These are phyloP conservation scores for Salix suchowensis DNA, from an alignment of 345 rosid species.

Conservation along the genomic window DNA sequence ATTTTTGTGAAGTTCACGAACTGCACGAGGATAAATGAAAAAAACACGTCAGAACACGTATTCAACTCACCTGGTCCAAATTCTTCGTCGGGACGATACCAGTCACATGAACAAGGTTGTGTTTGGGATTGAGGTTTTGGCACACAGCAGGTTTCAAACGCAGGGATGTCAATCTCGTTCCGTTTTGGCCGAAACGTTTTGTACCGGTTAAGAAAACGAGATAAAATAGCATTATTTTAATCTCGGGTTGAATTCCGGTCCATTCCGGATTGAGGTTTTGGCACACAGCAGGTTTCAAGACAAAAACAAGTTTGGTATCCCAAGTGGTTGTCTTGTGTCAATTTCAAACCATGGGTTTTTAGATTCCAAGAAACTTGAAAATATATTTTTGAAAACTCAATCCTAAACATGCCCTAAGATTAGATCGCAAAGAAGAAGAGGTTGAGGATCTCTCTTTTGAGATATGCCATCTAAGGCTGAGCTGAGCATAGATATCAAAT, in stretches of 20 bases:
- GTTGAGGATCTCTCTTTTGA: neutral
- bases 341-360: neutral
- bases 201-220: too few relatives aligned
- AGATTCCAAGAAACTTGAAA: neutral
- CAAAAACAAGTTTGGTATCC: neutral
- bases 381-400: neutral
- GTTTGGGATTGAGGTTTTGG: neutral
- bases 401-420: neutral
- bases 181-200: too few relatives aligned
- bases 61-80: neutral
- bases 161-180: too few relatives aligned
- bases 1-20: conserved; percentile 87
- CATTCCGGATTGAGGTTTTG: neutral
- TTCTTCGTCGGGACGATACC: neutral
- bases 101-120: neutral
- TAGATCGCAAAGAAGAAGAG: neutral
- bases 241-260: too few relatives aligned
- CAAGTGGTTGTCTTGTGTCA: too few relatives aligned
- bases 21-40: conserved; percentile 27
- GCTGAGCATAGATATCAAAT: neutral
- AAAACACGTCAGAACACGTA: neutral
- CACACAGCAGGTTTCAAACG: neutral
- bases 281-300: neutral
- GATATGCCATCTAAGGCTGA: neutral
- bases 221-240: too few relatives aligned